phyloP scores from a whole-genome alignment of 257 asterid species.

The Capsicum baccatum region DNA sequence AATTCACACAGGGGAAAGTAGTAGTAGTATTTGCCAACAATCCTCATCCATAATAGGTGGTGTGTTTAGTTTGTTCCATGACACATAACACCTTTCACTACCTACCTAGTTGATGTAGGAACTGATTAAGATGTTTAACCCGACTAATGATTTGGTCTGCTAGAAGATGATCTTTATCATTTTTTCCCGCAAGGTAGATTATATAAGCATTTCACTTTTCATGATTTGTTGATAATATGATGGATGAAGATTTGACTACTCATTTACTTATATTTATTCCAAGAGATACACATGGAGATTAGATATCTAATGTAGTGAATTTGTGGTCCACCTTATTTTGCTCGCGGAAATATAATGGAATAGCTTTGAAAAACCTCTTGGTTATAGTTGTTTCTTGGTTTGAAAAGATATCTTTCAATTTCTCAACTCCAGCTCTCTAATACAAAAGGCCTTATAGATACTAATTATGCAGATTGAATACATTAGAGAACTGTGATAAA shows the following conservation, averaged over 20 bases:
- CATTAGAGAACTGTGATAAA: no score
- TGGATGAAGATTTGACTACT: not conserved
- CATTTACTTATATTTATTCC: not conserved
- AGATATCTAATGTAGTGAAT: not conserved
- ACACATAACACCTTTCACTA: not conserved
- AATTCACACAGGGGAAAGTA: no score
- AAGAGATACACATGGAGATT: not conserved
- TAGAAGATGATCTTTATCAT: not conserved
- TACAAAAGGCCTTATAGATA: no score
- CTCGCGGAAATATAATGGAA: no score
- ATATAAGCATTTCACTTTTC: not conserved
- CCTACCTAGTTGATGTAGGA: not conserved
- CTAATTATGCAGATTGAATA: no score
- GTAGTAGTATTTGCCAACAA: no score
- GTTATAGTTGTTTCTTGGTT: no score
- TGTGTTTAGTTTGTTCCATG: not conserved
- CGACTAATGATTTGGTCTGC: not conserved
- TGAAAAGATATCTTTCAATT: no score
- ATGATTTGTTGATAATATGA: not conserved
- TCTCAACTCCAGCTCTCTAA: no score
- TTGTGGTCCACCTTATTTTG: not conserved
- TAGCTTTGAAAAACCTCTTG: no score
- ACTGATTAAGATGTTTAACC: not conserved
- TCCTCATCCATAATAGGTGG: no score
- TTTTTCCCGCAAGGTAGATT: no score